Conservation (phyloP, 148 eudicot genomes). For the Pharnaceum exiguum region DNA sequence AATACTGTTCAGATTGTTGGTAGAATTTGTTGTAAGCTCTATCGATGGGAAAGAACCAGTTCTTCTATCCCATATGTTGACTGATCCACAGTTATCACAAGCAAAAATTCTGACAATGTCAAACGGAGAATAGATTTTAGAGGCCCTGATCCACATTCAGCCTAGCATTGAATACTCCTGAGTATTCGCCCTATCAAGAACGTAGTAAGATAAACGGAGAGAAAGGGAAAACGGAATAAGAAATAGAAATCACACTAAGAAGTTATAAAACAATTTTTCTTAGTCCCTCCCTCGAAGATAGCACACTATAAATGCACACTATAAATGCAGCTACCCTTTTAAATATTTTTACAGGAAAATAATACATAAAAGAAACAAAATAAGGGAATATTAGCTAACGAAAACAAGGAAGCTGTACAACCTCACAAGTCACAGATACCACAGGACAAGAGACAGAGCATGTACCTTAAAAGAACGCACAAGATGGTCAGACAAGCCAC, state of each 20-base stretch:
- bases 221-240: too few species aligned
- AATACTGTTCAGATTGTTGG: conserved; percentile 58
- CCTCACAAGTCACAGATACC: neutral
- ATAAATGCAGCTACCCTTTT: too few species aligned
- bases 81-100: conserved; percentile 62
- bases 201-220: too few species aligned
- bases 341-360: too few species aligned
- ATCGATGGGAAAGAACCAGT: conserved; percentile 52
- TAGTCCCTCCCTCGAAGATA: too few species aligned
- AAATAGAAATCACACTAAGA: too few species aligned
- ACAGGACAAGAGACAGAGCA: neutral
- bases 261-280: too few species aligned
- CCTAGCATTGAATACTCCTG: too few species aligned
- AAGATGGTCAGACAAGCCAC: neutral
- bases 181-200: too few species aligned
- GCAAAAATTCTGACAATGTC: conserved; percentile 61
- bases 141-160: too few species aligned
- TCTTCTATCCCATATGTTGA: conserved; percentile 92
- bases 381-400: neutral
- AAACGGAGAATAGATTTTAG: conserved; percentile 7
- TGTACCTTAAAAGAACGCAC: neutral
- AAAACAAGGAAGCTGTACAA: too few species aligned
- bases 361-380: conserved; percentile 11
- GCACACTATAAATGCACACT: too few species aligned
- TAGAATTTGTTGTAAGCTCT: conserved; percentile 61